These are phyloP conservation scores for Trypanosoma scelopori DNA, from an alignment of 208 protist species.

Conservation along the genomic window DNA sequence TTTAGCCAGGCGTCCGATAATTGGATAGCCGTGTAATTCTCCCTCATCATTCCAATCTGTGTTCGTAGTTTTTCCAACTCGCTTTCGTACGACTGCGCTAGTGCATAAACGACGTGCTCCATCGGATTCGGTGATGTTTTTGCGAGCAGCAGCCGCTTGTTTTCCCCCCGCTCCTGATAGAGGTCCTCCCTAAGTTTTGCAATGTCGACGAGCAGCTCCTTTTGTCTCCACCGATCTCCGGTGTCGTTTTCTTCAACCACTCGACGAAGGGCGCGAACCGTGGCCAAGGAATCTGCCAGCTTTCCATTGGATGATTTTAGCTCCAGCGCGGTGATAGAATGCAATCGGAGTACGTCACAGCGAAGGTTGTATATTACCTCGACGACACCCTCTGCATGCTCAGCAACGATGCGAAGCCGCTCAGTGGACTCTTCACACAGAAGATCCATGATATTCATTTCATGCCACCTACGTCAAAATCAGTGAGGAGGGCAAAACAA, in stretches of 20 bases:
- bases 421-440: background rate
- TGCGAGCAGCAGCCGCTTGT: background rate
- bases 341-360: background rate
- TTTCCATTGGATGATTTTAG: background rate
- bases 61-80: conserved; percentile 9
- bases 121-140: background rate
- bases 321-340: background rate
- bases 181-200: conserved; percentile 9
- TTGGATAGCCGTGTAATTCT: conserved; percentile 5
- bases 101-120: conserved; percentile 6
- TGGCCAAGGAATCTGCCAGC: background rate
- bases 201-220: conserved; percentile 4
- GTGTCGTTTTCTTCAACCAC: conserved; percentile 4
- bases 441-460: background rate
- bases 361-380: background rate
- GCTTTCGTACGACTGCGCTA: conserved; percentile 13
- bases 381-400: background rate
- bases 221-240: background rate
- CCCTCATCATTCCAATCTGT: conserved; percentile 14
- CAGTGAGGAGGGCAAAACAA: too few species aligned
- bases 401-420: background rate
- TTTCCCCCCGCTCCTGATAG: conserved; percentile 4
- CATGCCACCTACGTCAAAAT: too few species aligned
- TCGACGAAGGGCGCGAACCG: conserved; percentile 4
- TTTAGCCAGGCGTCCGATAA: conserved; percentile 15